Evolutionary conservation across 2,329 filamentous ascomycete species (phyloP).

Genomic region (Exserohilum rostratum): DNA sequence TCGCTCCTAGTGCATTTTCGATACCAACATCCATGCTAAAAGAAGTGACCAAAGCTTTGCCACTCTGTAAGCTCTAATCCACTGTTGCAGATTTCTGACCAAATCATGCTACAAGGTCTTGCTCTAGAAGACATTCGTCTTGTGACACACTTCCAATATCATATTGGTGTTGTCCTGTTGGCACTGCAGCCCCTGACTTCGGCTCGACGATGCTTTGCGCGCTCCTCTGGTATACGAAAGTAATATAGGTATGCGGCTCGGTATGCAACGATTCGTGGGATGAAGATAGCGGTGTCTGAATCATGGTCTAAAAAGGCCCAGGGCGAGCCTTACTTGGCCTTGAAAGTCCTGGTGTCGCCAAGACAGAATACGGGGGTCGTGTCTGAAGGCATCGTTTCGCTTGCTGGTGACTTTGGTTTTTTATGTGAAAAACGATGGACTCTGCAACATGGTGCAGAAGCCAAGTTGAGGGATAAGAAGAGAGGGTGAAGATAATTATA

Average conservation of each 20-base stretch:
- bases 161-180: neutral
- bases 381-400: too few species aligned
- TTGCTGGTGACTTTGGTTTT: too few species aligned
- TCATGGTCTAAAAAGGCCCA: neutral
- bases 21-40: too few species aligned
- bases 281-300: neutral
- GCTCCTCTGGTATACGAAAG: neutral
- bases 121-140: neutral
- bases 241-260: conserved; percentile 1
- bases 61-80: neutral
- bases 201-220: neutral
- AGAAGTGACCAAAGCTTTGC: too few species aligned
- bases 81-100: too few species aligned
- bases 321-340: neutral
- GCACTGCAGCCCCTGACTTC: neutral
- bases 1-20: too few species aligned
- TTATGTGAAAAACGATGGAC: too few species aligned
- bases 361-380: too few species aligned
- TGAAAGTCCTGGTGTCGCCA: neutral
- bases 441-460: too few species aligned
- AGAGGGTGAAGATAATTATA: neutral
- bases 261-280: neutral
- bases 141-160: neutral
- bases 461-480: neutral
- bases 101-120: too few species aligned